Percentiles rank a stretch among this genome's conserved stretches.
Evolutionary conservation across 2,329 filamentous ascomycete species (phyloP).

Genomic region (Aphanoascus verrucosus): DNA sequence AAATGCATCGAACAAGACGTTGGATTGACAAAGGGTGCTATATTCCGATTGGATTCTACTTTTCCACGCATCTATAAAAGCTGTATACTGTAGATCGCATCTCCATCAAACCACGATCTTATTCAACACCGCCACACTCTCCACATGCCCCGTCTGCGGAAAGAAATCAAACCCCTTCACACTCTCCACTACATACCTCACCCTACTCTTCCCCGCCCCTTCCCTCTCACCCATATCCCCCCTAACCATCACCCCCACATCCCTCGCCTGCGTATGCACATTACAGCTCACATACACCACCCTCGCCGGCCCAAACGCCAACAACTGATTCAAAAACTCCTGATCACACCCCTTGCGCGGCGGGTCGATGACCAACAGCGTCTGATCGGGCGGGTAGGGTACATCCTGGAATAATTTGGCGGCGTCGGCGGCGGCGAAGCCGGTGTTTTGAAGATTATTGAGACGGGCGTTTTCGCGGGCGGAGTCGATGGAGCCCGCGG

Average conservation of each 20-base stretch:
- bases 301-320: constrained; percentile 63
- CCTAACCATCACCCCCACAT: constrained; percentile 76
- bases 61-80: too few relatives aligned
- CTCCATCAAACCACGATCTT: constrained; percentile 19
- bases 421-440: constrained; percentile 84
- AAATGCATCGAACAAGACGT: too few relatives aligned
- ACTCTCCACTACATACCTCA: constrained; percentile 75
- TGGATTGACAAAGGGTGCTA: too few relatives aligned
- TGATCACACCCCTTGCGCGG: constrained; percentile 89
- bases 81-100: background rate
- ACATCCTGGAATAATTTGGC: constrained; percentile 68
- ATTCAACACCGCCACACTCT: constrained; percentile 52
- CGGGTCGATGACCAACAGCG: constrained; percentile 91
- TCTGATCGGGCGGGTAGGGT: constrained; percentile 64
- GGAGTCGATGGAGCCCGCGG: constrained; percentile 62
- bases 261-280: constrained; percentile 90
- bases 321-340: constrained; percentile 68
- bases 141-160: constrained; percentile 66
- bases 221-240: constrained; percentile 46
- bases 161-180: constrained; percentile 94
- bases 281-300: constrained; percentile 96
- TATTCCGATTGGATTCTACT: too few relatives aligned
- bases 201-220: constrained; percentile 43
- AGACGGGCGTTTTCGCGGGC: constrained; percentile 67
- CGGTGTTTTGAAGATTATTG: constrained; percentile 65